Conservation (phyloP, 371 early-diverging fungal genomes). For the Smittium mucronatum region DNA sequence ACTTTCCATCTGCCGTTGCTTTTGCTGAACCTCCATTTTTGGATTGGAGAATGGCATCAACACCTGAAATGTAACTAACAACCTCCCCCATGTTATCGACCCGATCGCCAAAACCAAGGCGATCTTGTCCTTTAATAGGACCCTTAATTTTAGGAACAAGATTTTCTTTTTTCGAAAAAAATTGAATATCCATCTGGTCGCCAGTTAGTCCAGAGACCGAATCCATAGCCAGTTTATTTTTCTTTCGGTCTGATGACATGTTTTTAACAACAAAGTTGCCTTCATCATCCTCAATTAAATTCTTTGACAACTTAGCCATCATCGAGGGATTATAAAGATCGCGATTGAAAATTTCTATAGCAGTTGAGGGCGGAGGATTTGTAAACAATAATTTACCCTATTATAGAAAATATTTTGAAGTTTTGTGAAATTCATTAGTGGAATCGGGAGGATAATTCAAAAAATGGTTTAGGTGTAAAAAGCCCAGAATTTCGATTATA, state of each 20-base stretch:
- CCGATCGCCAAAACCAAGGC: background rate
- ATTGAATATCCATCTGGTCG: constrained; percentile 47
- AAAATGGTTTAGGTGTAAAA: too few relatives aligned
- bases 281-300: constrained; percentile 16
- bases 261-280: constrained; percentile 20
- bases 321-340: constrained; percentile 51
- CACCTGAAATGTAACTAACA: constrained; percentile 38
- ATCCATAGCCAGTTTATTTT: constrained; percentile 35
- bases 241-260: constrained; percentile 24
- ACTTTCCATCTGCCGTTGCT: background rate
- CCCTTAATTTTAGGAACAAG: constrained; percentile 39
- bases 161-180: constrained; percentile 41
- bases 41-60: constrained; percentile 43
- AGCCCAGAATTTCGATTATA: background rate
- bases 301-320: constrained; percentile 35
- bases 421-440: too few relatives aligned
- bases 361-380: constrained; percentile 61
- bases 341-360: constrained; percentile 48
- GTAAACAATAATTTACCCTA: constrained; percentile 68
- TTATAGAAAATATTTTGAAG: background rate
- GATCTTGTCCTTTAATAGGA: background rate
- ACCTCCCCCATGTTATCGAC: constrained; percentile 15
- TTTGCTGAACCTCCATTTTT: background rate
- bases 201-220: constrained; percentile 38
- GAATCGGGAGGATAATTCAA: background rate